A percentile compares a stretch with the other conserved stretches of the same genome.
These are phyloP conservation scores for Cytospora paraplurivora DNA, from an alignment of 2,329 filamentous ascomycete species.

Conservation along the genomic window DNA sequence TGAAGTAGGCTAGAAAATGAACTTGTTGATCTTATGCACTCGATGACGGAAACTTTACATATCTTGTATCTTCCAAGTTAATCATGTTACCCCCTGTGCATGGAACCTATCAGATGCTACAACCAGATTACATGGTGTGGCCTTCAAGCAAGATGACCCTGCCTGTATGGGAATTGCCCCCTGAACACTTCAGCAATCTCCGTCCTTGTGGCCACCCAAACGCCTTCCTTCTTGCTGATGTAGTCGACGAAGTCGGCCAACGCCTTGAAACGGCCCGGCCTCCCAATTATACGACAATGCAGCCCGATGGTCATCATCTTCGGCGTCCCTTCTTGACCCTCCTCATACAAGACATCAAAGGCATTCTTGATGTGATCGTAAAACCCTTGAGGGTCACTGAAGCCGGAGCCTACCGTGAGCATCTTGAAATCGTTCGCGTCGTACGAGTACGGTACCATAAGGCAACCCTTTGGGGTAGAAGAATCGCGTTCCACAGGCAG, in stretches of 20 bases:
- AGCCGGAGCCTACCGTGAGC: slow-evolving; percentile 44
- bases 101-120: no score
- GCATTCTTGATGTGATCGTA: slow-evolving; percentile 51
- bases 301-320: slow-evolving; percentile 62
- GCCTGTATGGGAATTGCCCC: slow-evolving; percentile 50
- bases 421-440: slow-evolving; percentile 58
- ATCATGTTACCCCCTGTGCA: no score
- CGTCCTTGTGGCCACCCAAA: slow-evolving; percentile 56
- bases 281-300: slow-evolving; percentile 55
- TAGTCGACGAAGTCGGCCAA: slow-evolving; percentile 57
- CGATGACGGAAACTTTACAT: no score
- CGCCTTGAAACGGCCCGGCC: slow-evolving; percentile 53
- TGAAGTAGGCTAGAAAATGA: no score
- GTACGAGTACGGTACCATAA: slow-evolving; percentile 58
- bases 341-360: slow-evolving; percentile 56
- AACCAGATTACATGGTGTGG: no score
- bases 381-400: slow-evolving; percentile 48
- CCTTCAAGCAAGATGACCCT: slow-evolving; percentile 38
- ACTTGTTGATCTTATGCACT: no score
- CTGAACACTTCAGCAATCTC: slow-evolving; percentile 55
- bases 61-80: no score
- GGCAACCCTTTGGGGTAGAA: slow-evolving; percentile 46
- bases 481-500: slow-evolving; percentile 49
- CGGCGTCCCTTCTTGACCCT: slow-evolving; percentile 49
- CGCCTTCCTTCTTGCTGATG: slow-evolving; percentile 52